A percentile compares a stretch with the other conserved stretches of the same genome.
phyloP scores from a whole-genome alignment of 176 grass and related monocot species.

The Musa acuminata region DNA sequence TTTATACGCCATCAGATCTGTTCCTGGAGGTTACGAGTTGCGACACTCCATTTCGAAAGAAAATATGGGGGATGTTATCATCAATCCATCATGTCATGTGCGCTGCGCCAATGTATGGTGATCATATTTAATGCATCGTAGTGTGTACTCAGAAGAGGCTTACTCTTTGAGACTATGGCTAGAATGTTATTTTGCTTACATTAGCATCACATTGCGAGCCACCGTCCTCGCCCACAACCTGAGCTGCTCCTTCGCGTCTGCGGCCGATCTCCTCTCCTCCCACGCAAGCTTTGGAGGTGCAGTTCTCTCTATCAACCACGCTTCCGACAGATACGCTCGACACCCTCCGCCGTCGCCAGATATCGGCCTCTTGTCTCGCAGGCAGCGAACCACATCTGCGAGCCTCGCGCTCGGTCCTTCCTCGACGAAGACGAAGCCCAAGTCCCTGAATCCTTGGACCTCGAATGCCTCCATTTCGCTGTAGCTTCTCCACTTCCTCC shows the following conservation, averaged over 20 bases:
- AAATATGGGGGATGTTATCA: no score
- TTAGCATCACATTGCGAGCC: conserved; percentile 51
- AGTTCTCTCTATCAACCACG: conserved; percentile 38
- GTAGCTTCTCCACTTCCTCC: conserved; percentile 46
- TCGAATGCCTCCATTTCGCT: conserved; percentile 75
- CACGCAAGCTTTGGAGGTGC: conserved; percentile 30
- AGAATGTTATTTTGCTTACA: no score
- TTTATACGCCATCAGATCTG: no score
- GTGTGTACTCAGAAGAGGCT: no score
- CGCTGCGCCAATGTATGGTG: no score
- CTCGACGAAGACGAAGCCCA: conserved; percentile 79
- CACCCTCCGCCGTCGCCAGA: neutral
- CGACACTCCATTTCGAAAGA: no score
- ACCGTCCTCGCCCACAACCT: conserved; percentile 87
- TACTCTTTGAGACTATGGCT: no score
- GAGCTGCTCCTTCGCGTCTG: conserved; percentile 70
- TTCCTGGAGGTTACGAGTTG: no score
- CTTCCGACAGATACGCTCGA: conserved; percentile 59
- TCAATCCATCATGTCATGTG: no score
- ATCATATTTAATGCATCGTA: no score
- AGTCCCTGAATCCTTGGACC: conserved; percentile 84
- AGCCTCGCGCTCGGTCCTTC: conserved; percentile 37
- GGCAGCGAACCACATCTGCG: conserved; percentile 49
- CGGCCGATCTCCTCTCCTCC: conserved; percentile 37
- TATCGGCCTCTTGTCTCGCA: conserved; percentile 26